Conservation (phyloP, 371 early-diverging fungal species). For the Lichtheimia ornata region DNA sequence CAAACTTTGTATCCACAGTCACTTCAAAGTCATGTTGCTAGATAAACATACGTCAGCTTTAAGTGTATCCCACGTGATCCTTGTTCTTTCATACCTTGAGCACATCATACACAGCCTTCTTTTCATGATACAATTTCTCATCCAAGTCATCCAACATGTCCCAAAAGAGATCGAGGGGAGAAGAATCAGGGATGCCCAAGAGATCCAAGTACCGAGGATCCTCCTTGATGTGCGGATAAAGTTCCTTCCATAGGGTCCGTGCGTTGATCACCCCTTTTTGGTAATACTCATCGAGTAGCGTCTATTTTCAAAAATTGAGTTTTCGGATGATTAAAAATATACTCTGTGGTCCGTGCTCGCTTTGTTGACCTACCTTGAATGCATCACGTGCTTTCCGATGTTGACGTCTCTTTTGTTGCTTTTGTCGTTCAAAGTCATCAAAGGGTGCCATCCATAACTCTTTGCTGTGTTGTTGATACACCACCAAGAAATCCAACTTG, state of each 20-base stretch:
- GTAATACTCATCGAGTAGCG: conserved; percentile 62
- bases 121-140: conserved; percentile 70
- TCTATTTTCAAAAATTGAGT: conserved; percentile 23
- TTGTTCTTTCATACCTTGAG: conserved; percentile 40
- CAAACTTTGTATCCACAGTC: conserved; percentile 52
- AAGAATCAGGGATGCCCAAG: conserved; percentile 83
- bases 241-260: conserved; percentile 80
- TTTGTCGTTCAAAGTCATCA: conserved; percentile 34
- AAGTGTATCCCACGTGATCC: neutral
- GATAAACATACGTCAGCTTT: neutral
- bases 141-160: conserved; percentile 83
- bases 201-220: conserved; percentile 73
- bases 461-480: conserved; percentile 79
- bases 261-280: conserved; percentile 62
- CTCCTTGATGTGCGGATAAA: conserved; percentile 73
- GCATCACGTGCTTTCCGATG: conserved; percentile 75
- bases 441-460: conserved; percentile 65
- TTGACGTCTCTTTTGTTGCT: conserved; percentile 46
- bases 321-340: neutral
- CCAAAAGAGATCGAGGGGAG: conserved; percentile 91
- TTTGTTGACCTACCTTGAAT: conserved; percentile 39
- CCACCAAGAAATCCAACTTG: conserved; percentile 75
- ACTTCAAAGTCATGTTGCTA: conserved; percentile 53
- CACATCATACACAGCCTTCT: conserved; percentile 65
- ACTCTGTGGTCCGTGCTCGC: neutral